Conservation (phyloP, 2,329 filamentous ascomycete species). For the Aspergillus sp. region DNA sequence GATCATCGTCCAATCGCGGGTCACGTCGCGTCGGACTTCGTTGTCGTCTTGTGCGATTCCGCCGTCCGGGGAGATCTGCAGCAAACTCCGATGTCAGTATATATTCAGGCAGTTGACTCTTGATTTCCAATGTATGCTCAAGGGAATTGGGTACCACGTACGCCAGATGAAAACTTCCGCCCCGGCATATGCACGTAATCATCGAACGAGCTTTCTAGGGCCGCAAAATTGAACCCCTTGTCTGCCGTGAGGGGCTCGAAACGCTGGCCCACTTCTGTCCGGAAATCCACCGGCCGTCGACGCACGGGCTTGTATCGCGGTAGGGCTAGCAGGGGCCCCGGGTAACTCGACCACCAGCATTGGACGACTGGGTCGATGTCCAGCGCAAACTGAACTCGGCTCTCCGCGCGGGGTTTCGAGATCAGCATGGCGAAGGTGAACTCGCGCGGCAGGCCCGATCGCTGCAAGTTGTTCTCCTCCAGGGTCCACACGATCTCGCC, state of each 20-base stretch:
- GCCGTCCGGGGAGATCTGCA: slow-evolving; percentile 22
- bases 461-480: slow-evolving; percentile 52
- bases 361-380: slow-evolving; percentile 49
- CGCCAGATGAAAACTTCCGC: slow-evolving; percentile 38
- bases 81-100: too few species aligned
- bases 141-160: slow-evolving; percentile 13
- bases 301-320: slow-evolving; percentile 42
- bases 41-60: slow-evolving; percentile 16
- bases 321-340: slow-evolving; percentile 42
- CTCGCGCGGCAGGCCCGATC: slow-evolving; percentile 53
- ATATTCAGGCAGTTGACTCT: too few species aligned
- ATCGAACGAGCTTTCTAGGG: slow-evolving; percentile 44
- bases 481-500: slow-evolving; percentile 54
- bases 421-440: slow-evolving; percentile 56
- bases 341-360: slow-evolving; percentile 45
- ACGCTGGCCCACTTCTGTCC: slow-evolving; percentile 47
- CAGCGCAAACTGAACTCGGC: slow-evolving; percentile 42
- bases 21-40: slow-evolving; percentile 13
- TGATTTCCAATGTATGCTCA: too few species aligned
- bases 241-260: slow-evolving; percentile 41
- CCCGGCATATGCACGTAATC: slow-evolving; percentile 51
- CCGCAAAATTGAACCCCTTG: slow-evolving; percentile 51
- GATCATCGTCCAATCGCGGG: slow-evolving; percentile 11
- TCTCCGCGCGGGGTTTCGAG: slow-evolving; percentile 46
- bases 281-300: slow-evolving; percentile 43